Conservation (phyloP, 208 protist species). For the Acanthamoeba divionensis region DNA sequence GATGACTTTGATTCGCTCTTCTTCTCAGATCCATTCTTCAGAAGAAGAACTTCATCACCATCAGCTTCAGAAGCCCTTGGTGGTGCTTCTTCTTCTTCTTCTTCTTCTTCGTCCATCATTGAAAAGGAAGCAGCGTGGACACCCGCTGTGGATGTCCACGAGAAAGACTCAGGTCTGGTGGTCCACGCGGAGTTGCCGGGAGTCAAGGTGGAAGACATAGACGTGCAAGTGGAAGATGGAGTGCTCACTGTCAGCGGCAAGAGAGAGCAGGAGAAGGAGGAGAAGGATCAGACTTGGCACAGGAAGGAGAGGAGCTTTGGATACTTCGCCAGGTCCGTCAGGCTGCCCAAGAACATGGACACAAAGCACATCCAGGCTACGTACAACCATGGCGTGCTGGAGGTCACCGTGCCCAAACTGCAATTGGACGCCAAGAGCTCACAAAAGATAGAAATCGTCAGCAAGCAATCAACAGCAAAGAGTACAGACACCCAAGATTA, state of each 20-base stretch:
- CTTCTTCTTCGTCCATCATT: no score
- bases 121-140: background rate
- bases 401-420: no score
- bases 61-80: no score
- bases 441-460: no score
- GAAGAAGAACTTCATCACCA: no score
- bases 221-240: background rate
- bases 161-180: background rate
- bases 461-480: no score
- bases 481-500: no score
- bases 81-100: no score
- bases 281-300: background rate
- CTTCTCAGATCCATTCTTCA: no score
- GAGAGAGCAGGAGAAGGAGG: slow-evolving; percentile 44
- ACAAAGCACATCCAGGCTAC: slow-evolving; percentile 11
- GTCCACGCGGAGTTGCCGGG: slow-evolving; percentile 47
- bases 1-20: no score
- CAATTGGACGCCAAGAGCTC: no score
- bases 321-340: background rate
- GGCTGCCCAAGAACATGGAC: background rate
- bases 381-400: slow-evolving; percentile 23
- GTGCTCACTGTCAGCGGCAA: background rate
- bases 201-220: slow-evolving; percentile 30
- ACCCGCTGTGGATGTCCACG: background rate
- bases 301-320: background rate